Percentiles rank a stretch among this genome's conserved stretches.
Evolutionary conservation across 1,284 basidiomycete species (phyloP).

Genomic region (Sanghuangporus baumii): DNA sequence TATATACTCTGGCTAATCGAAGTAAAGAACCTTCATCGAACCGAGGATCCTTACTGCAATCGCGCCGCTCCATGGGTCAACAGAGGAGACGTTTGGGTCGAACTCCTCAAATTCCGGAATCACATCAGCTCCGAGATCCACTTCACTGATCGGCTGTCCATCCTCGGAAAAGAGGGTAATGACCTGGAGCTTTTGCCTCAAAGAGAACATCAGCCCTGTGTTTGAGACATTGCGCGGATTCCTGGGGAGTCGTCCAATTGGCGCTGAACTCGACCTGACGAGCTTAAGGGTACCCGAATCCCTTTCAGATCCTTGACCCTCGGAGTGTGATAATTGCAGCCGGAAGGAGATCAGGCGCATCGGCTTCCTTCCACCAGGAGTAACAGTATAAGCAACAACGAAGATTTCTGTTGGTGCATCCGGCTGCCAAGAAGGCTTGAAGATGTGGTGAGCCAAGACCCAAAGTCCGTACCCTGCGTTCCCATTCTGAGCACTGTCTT

Average conservation of each 20-base stretch:
- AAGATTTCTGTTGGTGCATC: constrained; percentile 1
- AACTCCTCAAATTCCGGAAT: background rate
- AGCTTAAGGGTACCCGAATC: background rate
- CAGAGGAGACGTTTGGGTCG: background rate
- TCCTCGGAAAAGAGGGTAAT: constrained; percentile 3
- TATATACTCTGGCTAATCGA: background rate
- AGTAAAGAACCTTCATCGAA: background rate
- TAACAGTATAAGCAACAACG: background rate
- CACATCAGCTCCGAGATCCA: background rate
- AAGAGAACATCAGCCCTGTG: background rate
- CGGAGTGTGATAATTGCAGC: background rate
- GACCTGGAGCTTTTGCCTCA: background rate
- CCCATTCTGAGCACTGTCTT: background rate
- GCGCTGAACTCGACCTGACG: background rate
- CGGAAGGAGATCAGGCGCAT: background rate
- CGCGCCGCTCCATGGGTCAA: constrained; percentile 10
- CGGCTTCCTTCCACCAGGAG: background rate
- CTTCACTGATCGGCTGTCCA: background rate
- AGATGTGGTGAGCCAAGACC: background rate
- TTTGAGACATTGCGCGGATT: constrained; percentile 7
- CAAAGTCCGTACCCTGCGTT: background rate
- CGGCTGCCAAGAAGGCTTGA: background rate
- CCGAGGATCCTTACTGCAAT: constrained; percentile 2
- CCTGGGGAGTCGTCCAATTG: background rate
- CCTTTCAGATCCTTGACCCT: background rate